Evolutionary conservation across 2,329 filamentous ascomycete species (phyloP).

Genomic region (Diaporthe ilicicola): DNA sequence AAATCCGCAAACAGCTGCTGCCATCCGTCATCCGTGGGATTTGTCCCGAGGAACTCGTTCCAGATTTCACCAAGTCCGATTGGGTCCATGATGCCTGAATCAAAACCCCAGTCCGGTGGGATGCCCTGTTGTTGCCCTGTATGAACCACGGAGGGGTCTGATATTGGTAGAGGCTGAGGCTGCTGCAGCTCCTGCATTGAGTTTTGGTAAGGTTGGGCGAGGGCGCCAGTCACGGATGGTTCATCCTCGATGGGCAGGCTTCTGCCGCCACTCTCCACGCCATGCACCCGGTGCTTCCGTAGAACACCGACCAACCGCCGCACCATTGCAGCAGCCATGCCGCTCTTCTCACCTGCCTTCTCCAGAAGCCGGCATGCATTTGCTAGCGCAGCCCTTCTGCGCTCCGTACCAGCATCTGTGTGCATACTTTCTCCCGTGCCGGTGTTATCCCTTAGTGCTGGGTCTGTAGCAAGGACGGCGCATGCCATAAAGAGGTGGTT

Average conservation of each 20-base stretch:
- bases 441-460: not conserved
- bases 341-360: slow-evolving; percentile 31
- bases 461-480: slow-evolving; percentile 33
- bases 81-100: not conserved
- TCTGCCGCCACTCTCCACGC: not conserved
- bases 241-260: not conserved
- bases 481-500: slow-evolving; percentile 33
- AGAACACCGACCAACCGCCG: slow-evolving; percentile 31
- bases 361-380: slow-evolving; percentile 34
- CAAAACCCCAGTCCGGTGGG: not conserved
- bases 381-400: slow-evolving; percentile 27
- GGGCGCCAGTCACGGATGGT: not conserved
- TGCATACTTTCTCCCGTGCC: not conserved
- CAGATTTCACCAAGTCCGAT: slow-evolving; percentile 23
- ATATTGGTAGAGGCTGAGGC: not conserved
- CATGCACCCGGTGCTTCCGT: slow-evolving; percentile 28
- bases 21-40: slow-evolving; percentile 30
- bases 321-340: slow-evolving; percentile 33
- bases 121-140: not conserved
- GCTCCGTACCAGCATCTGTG: slow-evolving; percentile 28
- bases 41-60: slow-evolving; percentile 28
- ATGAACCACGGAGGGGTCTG: not conserved
- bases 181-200: not conserved
- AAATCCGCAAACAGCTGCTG: slow-evolving; percentile 37
- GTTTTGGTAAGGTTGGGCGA: not conserved